phyloP scores from a whole-genome alignment of 1,284 basidiomycete genomes.

The Porodaedalea pini region DNA sequence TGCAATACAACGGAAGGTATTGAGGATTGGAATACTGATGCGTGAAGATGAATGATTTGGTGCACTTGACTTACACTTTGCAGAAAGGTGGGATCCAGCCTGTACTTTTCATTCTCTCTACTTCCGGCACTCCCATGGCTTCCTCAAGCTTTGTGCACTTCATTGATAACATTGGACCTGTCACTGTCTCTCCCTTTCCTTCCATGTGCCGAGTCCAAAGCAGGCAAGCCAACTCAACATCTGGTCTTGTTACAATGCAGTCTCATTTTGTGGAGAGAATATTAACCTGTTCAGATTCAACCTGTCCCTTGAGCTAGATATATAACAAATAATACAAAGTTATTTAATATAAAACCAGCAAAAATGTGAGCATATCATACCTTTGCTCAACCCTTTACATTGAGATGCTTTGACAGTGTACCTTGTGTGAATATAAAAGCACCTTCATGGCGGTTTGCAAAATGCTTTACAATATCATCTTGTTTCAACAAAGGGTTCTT shows the following conservation, averaged over 20 bases:
- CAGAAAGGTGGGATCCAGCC: slow-evolving; percentile 32
- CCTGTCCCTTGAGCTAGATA: not conserved
- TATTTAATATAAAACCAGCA: too few species aligned
- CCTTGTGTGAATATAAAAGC: not conserved
- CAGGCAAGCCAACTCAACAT: slow-evolving; percentile 31
- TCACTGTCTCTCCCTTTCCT: slow-evolving; percentile 26
- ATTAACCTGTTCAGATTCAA: not conserved
- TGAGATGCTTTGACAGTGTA: not conserved
- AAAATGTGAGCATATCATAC: too few species aligned
- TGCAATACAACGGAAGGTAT: not conserved
- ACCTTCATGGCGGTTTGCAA: not conserved
- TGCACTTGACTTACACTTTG: slow-evolving; percentile 24
- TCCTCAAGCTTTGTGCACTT: slow-evolving; percentile 31
- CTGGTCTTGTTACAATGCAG: slow-evolving; percentile 28
- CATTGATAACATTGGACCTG: slow-evolving; percentile 31
- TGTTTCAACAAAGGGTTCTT: not conserved
- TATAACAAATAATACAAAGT: too few species aligned
- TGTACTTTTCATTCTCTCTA: slow-evolving; percentile 26
- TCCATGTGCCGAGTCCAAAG: slow-evolving; percentile 33
- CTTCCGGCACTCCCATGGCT: slow-evolving; percentile 28
- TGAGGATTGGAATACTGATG: too few species aligned
- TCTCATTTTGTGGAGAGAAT: slow-evolving; percentile 26
- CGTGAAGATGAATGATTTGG: too few species aligned
- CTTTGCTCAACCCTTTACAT: not conserved
- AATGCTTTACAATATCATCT: not conserved